Evolutionary conservation across 2,329 filamentous ascomycete species (phyloP).

Genomic region (Tolypocladium capitatum): DNA sequence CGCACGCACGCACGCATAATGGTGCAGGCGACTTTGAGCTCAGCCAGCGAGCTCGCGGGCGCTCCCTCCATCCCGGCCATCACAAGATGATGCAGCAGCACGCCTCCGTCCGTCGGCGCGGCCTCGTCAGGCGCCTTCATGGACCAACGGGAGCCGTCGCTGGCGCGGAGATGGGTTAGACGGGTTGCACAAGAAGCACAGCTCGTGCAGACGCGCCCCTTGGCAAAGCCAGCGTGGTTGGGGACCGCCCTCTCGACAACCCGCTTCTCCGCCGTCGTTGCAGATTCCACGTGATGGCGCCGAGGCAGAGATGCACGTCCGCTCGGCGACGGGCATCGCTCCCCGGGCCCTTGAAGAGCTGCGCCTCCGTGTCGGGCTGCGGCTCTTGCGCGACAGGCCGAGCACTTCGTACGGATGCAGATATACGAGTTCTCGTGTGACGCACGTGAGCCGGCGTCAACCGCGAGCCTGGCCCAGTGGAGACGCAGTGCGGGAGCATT

Average conservation of each 20-base stretch:
- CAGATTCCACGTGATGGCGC: not conserved
- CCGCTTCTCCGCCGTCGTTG: not conserved
- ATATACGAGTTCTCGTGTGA: not conserved
- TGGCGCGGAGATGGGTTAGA: not conserved
- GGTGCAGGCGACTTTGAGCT: not conserved
- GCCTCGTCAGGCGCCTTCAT: not conserved
- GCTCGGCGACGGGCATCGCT: not conserved
- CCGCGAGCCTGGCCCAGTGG: not conserved
- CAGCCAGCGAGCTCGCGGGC: not conserved
- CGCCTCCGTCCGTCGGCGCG: not conserved
- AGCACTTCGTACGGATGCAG: no score
- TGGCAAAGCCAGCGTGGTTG: not conserved
- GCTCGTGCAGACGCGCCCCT: not conserved
- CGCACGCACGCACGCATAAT: not conserved
- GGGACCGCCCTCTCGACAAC: not conserved
- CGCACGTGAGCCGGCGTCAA: not conserved
- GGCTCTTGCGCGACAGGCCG: not conserved
- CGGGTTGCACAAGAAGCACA: not conserved
- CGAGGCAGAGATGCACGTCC: not conserved
- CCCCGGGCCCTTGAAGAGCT: not conserved
- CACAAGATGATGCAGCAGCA: not conserved
- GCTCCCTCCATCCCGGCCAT: not conserved
- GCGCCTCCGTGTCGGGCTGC: not conserved
- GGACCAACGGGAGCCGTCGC: not conserved
- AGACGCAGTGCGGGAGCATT: not conserved